Base-by-base conservation (phyloP, 192 early-diverging fungal species). In the Spizellomyces sp. region DNA sequence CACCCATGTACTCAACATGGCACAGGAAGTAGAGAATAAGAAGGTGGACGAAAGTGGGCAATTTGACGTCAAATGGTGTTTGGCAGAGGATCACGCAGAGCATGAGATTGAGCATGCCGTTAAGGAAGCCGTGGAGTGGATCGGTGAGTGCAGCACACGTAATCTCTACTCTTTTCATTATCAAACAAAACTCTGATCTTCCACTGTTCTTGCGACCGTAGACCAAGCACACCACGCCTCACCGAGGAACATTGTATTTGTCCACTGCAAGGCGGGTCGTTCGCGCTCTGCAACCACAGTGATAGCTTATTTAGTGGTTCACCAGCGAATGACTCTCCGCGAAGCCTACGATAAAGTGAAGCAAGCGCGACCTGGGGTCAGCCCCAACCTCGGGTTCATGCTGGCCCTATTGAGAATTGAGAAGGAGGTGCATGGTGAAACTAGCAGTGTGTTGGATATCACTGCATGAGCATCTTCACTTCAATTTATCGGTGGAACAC, bases 381-480 rank as follows among this genome's bases (percentile, higher is more conserved):
- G 85, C 9, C 90, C 90, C 22, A 93, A 93, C 71, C 85, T 93
- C 77, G 91, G 91, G 12, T 93, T 93, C 75, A 86, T 90, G 63
- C 77, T 87, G 15, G 85, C 90, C 48, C 59, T 93, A 55, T 77
- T 89, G 77, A 81, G 84, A 59, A 73, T 93, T 48, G 91, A 93
- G 77, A 80, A 83, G 58, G 75, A 84, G 15, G 78, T 88, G 4
- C 77, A 85, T 60, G 89, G 83, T 9, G 71, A 54, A 19, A 54
- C 50, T n/a, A 54, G 50, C 50, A 54, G 50, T 54, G 50, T 54
- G 14, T 19, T 54, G 50, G 50, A 54, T 54, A n/a, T 12, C 17
- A 54, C 14, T 54, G 50, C 50, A 54, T 54, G 17, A 36, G 27
- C 27, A 36, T 36, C 27, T 36, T 36, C 27, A 36, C 27, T 36